Evolutionary conservation across 208 protist species (phyloP), one percentile per base, ranked within the genome.

Genomic region (Trypanosoma congolense): DNA sequence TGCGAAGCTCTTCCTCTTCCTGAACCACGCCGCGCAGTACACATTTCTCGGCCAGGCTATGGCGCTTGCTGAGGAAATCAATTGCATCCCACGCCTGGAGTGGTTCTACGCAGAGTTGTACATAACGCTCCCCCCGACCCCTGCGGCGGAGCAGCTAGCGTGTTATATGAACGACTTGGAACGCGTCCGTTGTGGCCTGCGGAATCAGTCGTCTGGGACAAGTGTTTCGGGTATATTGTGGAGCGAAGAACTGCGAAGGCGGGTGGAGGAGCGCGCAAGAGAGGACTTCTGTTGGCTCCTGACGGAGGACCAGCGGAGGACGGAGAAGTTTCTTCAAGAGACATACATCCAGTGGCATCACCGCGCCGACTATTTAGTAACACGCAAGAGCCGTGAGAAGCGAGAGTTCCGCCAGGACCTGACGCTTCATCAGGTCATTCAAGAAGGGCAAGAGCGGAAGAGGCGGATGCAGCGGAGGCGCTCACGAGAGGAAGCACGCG

Each of bases 121-220:
- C 60, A 75, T 90, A 46, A 74, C 70, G 21, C 65, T 93, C 14
- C 83, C 87, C 12, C 75, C 83, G 22, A 87, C 80, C 4, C 62
- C 62, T 12, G 56, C 70, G 36, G 87, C 77, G 4, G 87, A 88
- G 63, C 46, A 75, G 18, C 59, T 93, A 30, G 87, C 87, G 24
- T 80, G 73, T 69, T 93, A 79, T 64, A 88, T 90, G 77, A 93
- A 93, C 47, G 82, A 90, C 47, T 75, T 85, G 51, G 87, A 93
- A 64, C 73, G 72, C 21, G 65, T 87, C 52, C 80, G 75, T 3
- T 88, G 83, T 58, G 78, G 79, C 1, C 52, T 90, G 60, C 80
- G 87, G 35, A 90, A 93, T 67, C 73, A 83, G 60, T 77, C 73
- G 14, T 56, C 56, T 31, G 75, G 81, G 45, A 87, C 76, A 29